Conservation (phyloP, 148 eudicot species). For the Arctostaphylos glauca region DNA sequence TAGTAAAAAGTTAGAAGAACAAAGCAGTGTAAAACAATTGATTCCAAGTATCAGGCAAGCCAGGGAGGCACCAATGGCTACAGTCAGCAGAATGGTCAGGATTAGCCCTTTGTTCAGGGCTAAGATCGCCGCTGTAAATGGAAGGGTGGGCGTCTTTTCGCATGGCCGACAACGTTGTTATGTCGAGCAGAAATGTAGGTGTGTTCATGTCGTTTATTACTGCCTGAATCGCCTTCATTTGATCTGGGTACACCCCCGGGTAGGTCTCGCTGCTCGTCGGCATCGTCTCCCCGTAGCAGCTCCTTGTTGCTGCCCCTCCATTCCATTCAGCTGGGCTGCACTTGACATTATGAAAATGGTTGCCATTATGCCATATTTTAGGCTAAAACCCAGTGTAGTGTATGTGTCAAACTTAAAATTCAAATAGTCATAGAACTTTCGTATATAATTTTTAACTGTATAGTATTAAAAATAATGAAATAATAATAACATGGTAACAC, state of each 20-base stretch:
- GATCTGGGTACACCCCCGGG: conserved; percentile 44
- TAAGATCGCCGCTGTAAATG: conserved; percentile 73
- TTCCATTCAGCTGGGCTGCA: conserved; percentile 55
- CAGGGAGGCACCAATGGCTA: conserved; percentile 95
- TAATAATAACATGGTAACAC: too few relatives aligned
- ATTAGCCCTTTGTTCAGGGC: conserved; percentile 62
- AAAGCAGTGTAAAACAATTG: conserved; percentile 69
- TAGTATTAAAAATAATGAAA: too few relatives aligned
- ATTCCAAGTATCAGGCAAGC: conserved; percentile 99
- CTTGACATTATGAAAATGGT: neutral
- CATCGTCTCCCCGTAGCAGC: conserved; percentile 74
- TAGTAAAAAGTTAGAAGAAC: conserved; percentile 29
- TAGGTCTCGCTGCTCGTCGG: conserved; percentile 49
- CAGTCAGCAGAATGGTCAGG: conserved; percentile 74
- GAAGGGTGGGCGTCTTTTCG: conserved; percentile 97
- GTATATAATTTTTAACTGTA: too few relatives aligned
- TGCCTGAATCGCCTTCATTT: conserved; percentile 48
- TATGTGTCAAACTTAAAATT: neutral
- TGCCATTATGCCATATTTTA: neutral
- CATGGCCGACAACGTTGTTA: conserved; percentile 72
- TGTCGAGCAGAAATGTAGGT: conserved; percentile 70
- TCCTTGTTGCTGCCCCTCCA: conserved; percentile 23
- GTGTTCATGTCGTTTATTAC: conserved; percentile 58
- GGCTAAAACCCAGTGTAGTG: neutral
- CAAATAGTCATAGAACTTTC: too few relatives aligned